Evolutionary conservation across 2,329 filamentous ascomycete species (phyloP), one percentile per base, ranked within the genome.

Genomic region (Curvularia hawaiiensis): DNA sequence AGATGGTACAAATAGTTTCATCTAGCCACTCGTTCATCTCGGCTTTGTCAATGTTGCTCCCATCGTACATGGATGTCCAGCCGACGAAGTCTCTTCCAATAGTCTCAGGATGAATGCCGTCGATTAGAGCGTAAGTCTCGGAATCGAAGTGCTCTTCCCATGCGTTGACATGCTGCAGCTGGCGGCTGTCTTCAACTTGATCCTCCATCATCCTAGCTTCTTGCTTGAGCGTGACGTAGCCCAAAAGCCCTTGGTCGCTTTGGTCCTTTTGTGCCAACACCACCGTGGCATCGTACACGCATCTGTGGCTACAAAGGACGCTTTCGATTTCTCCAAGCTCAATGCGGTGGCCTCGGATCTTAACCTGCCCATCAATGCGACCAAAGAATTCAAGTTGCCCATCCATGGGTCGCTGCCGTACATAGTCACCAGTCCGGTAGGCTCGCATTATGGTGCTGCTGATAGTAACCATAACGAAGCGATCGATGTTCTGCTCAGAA

Each of bases 401-500:
- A 47, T 70, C 67, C 9, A 39, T 28, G 3, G 45, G 28, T 30
- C 39, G 39, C 20, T 66, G 61, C 4, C 57, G 51, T 4, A 60
- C 63, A 9, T 67, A 46, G 38, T 71, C 69, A 2, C 69, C 69
- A 0, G 69, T 70, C 14, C 55, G 52, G 50, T 72, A 72, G 68
- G 52, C 75, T 71, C 54, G 75, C 7, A 51, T 39, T 41, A 52
- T 24, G 7, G 26, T 6, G n/a, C 43, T 24, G 6, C 16, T 18
- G 14, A 56, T 30, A 1, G 31, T 50, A 12, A 31, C 20, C 7
- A 49, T 35, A 10, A 50, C 52, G 24, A 44, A 39, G 18, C 64
- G 58, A 31, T 59, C 50, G n/a, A 50, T 11, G n/a, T 72, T 54
- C 50, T 71, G 72, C 2, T 59, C 54, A 9, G 58, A 54, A 14